Evolutionary conservation across 2,329 filamentous ascomycete species (phyloP), one percentile per base, ranked within the genome.

Genomic region (Botrytis paeoniae): DNA sequence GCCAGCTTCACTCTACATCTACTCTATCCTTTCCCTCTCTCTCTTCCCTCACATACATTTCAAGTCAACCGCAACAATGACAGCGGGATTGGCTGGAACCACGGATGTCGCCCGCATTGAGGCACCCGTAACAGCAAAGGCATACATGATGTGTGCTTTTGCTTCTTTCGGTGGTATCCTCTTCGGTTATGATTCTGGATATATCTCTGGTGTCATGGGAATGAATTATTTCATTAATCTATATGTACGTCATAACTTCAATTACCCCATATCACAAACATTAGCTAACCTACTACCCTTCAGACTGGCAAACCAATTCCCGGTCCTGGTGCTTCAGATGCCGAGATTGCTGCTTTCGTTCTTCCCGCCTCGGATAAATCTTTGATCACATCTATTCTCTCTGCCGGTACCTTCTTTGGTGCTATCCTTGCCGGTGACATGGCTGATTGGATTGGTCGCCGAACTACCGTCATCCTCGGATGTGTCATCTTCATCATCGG

Each of bases 361-460:
- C 72, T 89, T 35, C 82, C 85, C 6, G 83, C 85, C 16, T 83
- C 80, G 73, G 83, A 84, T 66, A 85, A 87, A 77, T 90, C 89
- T 32, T 84, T 92, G 69, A 91, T 94, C 80, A 90, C 90, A 9
- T 76, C 75, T 32, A 94, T 95, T 78, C 88, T 95, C 71, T 95
- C 93, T 48, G 88, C 75, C 80, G 92, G 92, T 83, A 95, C 92
- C 76, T 95, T 95, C 86, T 92, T 94, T 74, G 93, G 93, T 81
- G 91, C 93, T 73, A 80, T 95, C 77, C 89, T 93, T 75, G 92
- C 91, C 73, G 93, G 93, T 85, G 92, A 94, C 81, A 81, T 95
- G 75, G 89, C 93, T 76, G 93, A 96, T 81, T 87, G 82, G 89
- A 54, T 93, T 73, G 93, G 93, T 77, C 90, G 92, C 81, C 91